Evolutionary conservation across 768 basidiomycete species (phyloP).

Genomic region (Butyriboletus loyo): DNA sequence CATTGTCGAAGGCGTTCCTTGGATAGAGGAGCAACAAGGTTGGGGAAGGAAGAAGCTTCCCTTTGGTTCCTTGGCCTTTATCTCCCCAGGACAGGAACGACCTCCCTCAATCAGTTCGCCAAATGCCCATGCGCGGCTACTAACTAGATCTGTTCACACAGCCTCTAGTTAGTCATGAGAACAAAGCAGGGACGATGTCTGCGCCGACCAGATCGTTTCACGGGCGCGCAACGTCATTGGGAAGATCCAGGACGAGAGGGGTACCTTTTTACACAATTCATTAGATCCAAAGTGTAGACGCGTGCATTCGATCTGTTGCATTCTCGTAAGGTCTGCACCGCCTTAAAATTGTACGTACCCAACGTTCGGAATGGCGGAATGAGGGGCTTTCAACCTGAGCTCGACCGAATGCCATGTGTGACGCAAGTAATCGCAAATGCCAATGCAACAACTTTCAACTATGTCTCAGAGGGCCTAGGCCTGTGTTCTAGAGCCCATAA

Average conservation of each 20-base stretch:
- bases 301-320: background rate
- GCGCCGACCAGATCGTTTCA: background rate
- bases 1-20: slow-evolving; percentile 9
- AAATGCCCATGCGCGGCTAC: background rate
- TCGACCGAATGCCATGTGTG: background rate
- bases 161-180: background rate
- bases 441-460: background rate
- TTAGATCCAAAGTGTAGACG: background rate
- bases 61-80: slow-evolving; percentile 8
- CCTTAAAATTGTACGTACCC: background rate
- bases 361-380: background rate
- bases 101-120: background rate
- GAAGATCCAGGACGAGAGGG: background rate
- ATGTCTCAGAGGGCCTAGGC: background rate
- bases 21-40: background rate
- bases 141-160: background rate
- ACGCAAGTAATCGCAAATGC: background rate
- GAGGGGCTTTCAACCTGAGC: background rate
- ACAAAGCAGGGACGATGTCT: background rate
- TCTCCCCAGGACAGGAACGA: background rate
- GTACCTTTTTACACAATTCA: background rate
- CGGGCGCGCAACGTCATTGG: background rate
- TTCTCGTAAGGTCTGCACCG: background rate
- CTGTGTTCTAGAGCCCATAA: background rate
- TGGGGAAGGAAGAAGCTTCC: background rate